These are phyloP conservation scores for Fulvia fulva DNA, from an alignment of 2,329 filamentous ascomycete genomes.

Conservation along the genomic window DNA sequence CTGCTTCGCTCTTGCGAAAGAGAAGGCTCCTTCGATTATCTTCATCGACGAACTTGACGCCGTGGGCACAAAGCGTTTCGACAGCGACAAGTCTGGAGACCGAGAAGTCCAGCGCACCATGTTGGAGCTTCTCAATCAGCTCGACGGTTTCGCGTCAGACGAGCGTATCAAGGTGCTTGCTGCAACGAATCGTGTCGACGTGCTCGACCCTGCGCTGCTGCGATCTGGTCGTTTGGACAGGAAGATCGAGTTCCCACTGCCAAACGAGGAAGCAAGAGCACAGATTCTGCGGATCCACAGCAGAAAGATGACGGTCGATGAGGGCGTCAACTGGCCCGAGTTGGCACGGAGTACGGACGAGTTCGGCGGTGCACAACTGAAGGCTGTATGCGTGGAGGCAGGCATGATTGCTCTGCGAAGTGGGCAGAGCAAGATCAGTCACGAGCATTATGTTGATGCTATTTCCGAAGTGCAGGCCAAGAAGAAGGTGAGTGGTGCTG, in stretches of 20 bases:
- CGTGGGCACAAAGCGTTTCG: constrained; percentile 98
- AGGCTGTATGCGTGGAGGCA: constrained; percentile 97
- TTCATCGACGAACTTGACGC: constrained; percentile 99
- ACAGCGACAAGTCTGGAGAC: constrained; percentile 96
- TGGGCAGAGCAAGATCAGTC: constrained; percentile 93
- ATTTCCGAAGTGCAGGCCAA: constrained; percentile 92
- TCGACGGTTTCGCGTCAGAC: constrained; percentile 95
- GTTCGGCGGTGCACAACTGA: constrained; percentile 95
- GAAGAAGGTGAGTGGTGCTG: constrained; percentile 65
- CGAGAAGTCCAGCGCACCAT: constrained; percentile 97
- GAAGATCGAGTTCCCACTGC: constrained; percentile 98
- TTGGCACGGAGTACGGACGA: constrained; percentile 95
- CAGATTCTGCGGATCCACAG: constrained; percentile 98
- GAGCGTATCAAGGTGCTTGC: constrained; percentile 97
- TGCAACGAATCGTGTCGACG: constrained; percentile 97
- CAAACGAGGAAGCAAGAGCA: constrained; percentile 94
- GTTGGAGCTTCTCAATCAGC: constrained; percentile 96
- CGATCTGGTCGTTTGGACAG: constrained; percentile 94
- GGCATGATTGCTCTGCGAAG: constrained; percentile 97
- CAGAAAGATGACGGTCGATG: constrained; percentile 95
- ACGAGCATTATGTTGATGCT: constrained; percentile 98
- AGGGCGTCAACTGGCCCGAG: constrained; percentile 91
- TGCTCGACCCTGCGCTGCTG: constrained; percentile 89
- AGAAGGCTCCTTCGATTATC: constrained; percentile 98
- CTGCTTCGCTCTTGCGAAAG: constrained; percentile 95